phyloP scores from a whole-genome alignment of 176 grass and related monocot species.

The Calamus simplicifolius region DNA sequence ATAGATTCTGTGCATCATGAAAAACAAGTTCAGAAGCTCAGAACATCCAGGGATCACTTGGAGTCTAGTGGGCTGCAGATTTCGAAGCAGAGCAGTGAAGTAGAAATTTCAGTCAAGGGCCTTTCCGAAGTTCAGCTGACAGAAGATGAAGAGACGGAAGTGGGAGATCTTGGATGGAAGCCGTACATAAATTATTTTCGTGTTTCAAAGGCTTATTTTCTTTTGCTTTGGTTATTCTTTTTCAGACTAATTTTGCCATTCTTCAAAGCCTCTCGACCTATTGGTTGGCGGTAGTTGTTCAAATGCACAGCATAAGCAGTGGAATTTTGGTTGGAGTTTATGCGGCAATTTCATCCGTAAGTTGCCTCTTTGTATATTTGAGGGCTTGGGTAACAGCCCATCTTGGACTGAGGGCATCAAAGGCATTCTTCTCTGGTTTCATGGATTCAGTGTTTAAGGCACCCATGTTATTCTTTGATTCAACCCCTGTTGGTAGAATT shows the following conservation, averaged over 20 bases:
- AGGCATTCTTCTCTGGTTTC: slow-evolving; percentile 61
- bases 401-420: slow-evolving; percentile 80
- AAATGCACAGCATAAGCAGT: slow-evolving; percentile 37
- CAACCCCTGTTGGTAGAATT: slow-evolving; percentile 89
- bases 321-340: slow-evolving; percentile 67
- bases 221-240: slow-evolving; percentile 29
- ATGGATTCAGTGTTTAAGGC: slow-evolving; percentile 86
- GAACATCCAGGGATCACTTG: slow-evolving; percentile 9
- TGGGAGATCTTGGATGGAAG: slow-evolving; percentile 86
- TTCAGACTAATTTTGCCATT: slow-evolving; percentile 31
- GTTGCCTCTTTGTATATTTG: slow-evolving; percentile 55
- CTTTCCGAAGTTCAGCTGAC: slow-evolving; percentile 52
- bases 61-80: slow-evolving; percentile 6
- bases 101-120: slow-evolving; percentile 27
- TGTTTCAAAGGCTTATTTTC: slow-evolving; percentile 45
- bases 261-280: slow-evolving; percentile 67
- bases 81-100: slow-evolving; percentile 41
- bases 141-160: slow-evolving; percentile 61
- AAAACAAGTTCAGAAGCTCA: slow-evolving; percentile 22
- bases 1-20: slow-evolving; percentile 35
- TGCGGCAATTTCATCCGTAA: slow-evolving; percentile 49
- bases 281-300: slow-evolving; percentile 65
- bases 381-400: slow-evolving; percentile 39
- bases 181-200: slow-evolving; percentile 70
- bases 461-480: slow-evolving; percentile 92